A percentile compares a stretch with the other conserved stretches of the same genome.
Conservation (phyloP, 768 basidiomycete genomes). For the Tephrocybe sp. region DNA sequence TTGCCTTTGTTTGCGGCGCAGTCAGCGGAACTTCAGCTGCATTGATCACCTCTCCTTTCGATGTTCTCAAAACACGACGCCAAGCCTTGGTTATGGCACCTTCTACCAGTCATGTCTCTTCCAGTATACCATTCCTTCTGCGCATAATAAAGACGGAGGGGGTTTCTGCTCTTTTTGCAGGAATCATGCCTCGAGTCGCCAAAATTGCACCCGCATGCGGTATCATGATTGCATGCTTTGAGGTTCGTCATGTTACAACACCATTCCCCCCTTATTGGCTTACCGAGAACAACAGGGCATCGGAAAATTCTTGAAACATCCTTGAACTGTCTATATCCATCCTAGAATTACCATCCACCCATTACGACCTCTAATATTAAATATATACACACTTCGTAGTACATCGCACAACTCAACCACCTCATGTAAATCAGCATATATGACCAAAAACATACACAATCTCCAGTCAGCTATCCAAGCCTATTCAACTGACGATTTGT, state of each 20-base stretch:
- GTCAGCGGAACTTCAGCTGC: slow-evolving; percentile 86
- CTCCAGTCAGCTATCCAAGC: slow-evolving; percentile 46
- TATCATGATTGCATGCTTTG: slow-evolving; percentile 96
- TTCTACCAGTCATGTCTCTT: slow-evolving; percentile 38
- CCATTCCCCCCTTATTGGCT: slow-evolving; percentile 9
- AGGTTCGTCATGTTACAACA: slow-evolving; percentile 49
- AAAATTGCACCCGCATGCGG: slow-evolving; percentile 99
- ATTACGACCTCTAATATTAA: slow-evolving; percentile 17
- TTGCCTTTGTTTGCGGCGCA: slow-evolving; percentile 90
- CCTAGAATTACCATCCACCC: slow-evolving; percentile 12
- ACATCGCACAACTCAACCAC: slow-evolving; percentile 7
- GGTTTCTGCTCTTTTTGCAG: slow-evolving; percentile 73
- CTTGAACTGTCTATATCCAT: slow-evolving; percentile 14
- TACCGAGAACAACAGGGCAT: slow-evolving; percentile 46
- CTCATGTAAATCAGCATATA: slow-evolving; percentile 6
- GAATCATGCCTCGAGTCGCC: slow-evolving; percentile 82
- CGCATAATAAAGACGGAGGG: slow-evolving; percentile 84
- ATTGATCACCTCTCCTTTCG: slow-evolving; percentile 90
- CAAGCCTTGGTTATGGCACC: slow-evolving; percentile 79
- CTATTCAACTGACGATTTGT: slow-evolving; percentile 84
- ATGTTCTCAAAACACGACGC: slow-evolving; percentile 92
- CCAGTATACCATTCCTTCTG: slow-evolving; percentile 63
- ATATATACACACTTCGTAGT: slow-evolving; percentile 14
- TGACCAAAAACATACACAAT: background rate
- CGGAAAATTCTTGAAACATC: slow-evolving; percentile 49